phyloP scores from a whole-genome alignment of 2,329 filamentous ascomycete species.

The Diplocarpon mali region DNA sequence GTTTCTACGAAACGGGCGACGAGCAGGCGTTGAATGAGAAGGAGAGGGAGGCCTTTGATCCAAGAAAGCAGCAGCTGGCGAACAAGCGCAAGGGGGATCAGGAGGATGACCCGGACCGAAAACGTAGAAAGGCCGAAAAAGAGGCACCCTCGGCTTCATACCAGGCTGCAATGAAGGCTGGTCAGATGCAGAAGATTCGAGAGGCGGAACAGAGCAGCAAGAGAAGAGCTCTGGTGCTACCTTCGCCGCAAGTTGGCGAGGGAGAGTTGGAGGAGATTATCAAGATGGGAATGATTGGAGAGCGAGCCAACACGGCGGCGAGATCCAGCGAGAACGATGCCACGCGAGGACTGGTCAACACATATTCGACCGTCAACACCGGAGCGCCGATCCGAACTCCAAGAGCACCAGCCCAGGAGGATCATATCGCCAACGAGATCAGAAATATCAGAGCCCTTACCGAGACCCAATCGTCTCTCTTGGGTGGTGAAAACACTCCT shows the following conservation, averaged over 20 bases:
- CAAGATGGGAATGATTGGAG: slow-evolving; percentile 94
- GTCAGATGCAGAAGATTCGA: slow-evolving; percentile 85
- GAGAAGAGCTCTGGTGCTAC: slow-evolving; percentile 69
- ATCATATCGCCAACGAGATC: slow-evolving; percentile 93
- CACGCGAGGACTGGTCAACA: slow-evolving; percentile 75
- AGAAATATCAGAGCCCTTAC: slow-evolving; percentile 86
- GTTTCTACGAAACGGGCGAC: slow-evolving; percentile 88
- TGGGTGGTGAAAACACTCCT: slow-evolving; percentile 89
- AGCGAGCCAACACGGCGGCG: slow-evolving; percentile 67
- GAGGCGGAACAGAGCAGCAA: slow-evolving; percentile 98
- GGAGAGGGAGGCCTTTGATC: slow-evolving; percentile 78
- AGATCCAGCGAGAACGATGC: slow-evolving; percentile 72
- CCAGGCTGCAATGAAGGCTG: slow-evolving; percentile 83
- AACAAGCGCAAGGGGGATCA: slow-evolving; percentile 90
- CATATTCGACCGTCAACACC: slow-evolving; percentile 72
- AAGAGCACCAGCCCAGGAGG: slow-evolving; percentile 81
- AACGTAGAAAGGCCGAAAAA: slow-evolving; percentile 84
- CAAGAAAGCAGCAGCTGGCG: slow-evolving; percentile 78
- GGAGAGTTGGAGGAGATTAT: slow-evolving; percentile 93
- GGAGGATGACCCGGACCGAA: slow-evolving; percentile 69
- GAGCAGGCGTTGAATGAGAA: slow-evolving; percentile 73
- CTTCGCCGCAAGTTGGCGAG: slow-evolving; percentile 84
- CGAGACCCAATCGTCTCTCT: slow-evolving; percentile 82
- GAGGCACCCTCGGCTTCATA: slow-evolving; percentile 65
- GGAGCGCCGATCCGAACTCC: slow-evolving; percentile 86